These are phyloP conservation scores for Zygosaccharomyces lentus DNA, from an alignment of 805 yeast genomes.

Conservation along the genomic window DNA sequence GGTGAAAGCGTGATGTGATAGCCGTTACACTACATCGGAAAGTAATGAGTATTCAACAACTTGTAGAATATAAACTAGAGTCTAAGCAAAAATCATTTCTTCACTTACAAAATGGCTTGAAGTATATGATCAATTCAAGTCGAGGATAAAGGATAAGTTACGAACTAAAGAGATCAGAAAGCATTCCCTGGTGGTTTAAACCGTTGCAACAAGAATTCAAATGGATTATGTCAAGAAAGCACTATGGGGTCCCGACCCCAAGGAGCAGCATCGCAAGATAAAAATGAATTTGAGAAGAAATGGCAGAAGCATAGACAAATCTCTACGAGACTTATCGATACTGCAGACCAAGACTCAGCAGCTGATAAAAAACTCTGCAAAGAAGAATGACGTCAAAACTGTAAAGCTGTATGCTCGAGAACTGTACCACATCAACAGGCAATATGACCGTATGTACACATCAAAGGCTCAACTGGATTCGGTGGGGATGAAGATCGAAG, in stretches of 20 bases:
- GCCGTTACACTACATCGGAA: constrained; percentile 37
- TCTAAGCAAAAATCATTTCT: no score
- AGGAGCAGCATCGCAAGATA: constrained; percentile 76
- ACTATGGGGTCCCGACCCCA: constrained; percentile 96
- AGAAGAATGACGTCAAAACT: constrained; percentile 67
- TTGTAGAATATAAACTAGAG: no score
- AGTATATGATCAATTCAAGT: neutral
- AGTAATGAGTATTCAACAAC: no score
- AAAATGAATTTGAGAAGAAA: constrained; percentile 78
- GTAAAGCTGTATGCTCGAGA: constrained; percentile 83
- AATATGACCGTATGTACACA: constrained; percentile 64
- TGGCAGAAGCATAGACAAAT: constrained; percentile 74
- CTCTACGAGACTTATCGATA: constrained; percentile 51
- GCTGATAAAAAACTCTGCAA: constrained; percentile 69
- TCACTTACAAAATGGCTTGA: neutral
- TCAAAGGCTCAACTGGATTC: constrained; percentile 85
- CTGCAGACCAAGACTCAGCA: constrained; percentile 75
- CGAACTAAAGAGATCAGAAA: no score
- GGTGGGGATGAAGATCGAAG: constrained; percentile 83
- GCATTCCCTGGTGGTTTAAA: neutral
- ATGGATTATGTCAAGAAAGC: constrained; percentile 87
- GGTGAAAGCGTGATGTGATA: constrained; percentile 36
- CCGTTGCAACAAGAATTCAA: neutral
- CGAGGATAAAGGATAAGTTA: neutral
- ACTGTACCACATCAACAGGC: constrained; percentile 65